phyloP scores from a whole-genome alignment of 441 rosid genomes.

The Populus hybrid region DNA sequence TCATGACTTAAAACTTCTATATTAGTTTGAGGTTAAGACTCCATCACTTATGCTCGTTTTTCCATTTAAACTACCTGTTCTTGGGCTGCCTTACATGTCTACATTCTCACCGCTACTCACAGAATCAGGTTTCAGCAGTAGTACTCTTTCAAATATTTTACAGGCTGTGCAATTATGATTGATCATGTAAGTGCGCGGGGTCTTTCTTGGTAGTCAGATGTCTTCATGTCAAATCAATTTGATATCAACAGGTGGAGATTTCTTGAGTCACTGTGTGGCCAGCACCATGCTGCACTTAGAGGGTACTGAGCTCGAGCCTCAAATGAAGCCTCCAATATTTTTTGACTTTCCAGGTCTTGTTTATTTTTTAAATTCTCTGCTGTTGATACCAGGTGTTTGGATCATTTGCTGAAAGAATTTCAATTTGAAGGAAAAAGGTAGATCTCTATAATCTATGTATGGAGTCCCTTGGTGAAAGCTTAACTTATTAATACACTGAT shows the following conservation, averaged over 20 bases:
- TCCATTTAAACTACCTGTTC: not conserved
- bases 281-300: conserved; percentile 9
- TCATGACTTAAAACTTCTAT: not conserved
- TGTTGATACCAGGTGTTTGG: not conserved
- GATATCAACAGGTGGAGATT: not conserved
- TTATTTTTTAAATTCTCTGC: not conserved
- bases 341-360: not conserved
- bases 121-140: not conserved
- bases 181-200: conserved; percentile 1
- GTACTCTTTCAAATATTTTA: not conserved
- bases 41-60: not conserved
- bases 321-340: not conserved
- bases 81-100: not conserved
- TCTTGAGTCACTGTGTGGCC: not conserved
- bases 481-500: not conserved
- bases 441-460: not conserved
- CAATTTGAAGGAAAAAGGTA: not conserved
- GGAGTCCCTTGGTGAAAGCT: not conserved
- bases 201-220: conserved; percentile 16
- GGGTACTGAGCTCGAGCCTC: conserved; percentile 1
- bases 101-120: not conserved
- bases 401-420: not conserved
- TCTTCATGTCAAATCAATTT: conserved; percentile 15
- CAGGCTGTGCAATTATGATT: conserved; percentile 2
- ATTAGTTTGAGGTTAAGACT: not conserved